Percentiles rank a stretch among this genome's conserved stretches.
These are phyloP conservation scores for Macadamia tetraphylla DNA, from an alignment of 164 flowering plant genomes.

Conservation along the genomic window DNA sequence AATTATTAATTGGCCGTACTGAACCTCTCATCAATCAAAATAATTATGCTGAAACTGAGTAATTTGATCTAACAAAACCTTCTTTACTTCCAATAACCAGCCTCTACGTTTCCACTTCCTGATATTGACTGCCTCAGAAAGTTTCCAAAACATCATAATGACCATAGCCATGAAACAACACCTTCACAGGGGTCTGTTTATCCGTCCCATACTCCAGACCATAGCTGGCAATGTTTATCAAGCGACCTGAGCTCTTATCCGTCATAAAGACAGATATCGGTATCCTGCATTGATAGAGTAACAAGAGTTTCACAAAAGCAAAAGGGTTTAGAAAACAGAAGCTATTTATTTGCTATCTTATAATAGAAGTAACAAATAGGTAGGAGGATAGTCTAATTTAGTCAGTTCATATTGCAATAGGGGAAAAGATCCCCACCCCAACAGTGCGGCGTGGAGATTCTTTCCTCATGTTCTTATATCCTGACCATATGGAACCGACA, in stretches of 20 bases:
- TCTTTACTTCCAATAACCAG: background rate
- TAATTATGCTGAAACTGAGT: background rate
- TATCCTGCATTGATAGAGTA: slow-evolving; percentile 33
- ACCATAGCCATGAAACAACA: slow-evolving; percentile 84
- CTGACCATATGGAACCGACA: no score
- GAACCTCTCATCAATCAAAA: background rate
- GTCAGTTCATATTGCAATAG: no score
- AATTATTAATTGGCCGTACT: background rate
- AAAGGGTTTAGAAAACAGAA: background rate
- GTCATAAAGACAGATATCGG: slow-evolving; percentile 65
- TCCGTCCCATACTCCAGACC: slow-evolving; percentile 59
- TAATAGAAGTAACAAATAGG: no score
- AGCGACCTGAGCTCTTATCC: slow-evolving; percentile 39
- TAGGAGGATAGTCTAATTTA: no score
- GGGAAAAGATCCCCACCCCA: no score
- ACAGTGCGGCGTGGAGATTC: no score
- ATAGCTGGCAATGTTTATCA: slow-evolving; percentile 59
- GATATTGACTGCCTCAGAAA: slow-evolving; percentile 4
- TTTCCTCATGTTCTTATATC: no score
- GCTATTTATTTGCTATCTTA: background rate
- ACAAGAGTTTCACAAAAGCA: background rate
- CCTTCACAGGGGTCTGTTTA: slow-evolving; percentile 46
- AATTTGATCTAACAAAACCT: slow-evolving; percentile 3
- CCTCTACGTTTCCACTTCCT: slow-evolving; percentile 1
- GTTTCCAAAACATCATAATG: slow-evolving; percentile 75